phyloP scores from a whole-genome alignment of 352 stramenopile species.

The Pythium periplocum region DNA sequence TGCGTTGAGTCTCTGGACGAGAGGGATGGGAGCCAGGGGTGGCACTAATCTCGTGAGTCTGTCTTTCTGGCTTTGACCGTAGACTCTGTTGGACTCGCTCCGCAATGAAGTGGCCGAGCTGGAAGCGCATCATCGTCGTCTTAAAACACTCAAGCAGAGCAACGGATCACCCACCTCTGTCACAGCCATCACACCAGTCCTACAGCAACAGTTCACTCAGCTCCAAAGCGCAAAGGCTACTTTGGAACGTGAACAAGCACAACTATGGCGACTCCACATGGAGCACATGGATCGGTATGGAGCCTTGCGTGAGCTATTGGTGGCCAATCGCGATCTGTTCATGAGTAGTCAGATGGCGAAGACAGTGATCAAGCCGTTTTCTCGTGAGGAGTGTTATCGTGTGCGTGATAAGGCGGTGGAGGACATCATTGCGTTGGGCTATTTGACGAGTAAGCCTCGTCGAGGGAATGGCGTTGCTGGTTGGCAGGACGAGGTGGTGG shows the following conservation, averaged over 20 bases:
- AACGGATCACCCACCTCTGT: not conserved
- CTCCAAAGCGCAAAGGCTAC: not conserved
- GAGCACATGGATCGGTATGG: no score
- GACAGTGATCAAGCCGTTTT: slow-evolving; percentile 20
- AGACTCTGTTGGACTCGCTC: slow-evolving; percentile 11
- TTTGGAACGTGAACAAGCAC: no score
- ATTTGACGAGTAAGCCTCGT: not conserved
- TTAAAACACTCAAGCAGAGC: slow-evolving; percentile 9
- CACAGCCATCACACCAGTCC: no score
- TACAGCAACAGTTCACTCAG: not conserved
- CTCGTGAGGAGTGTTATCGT: slow-evolving; percentile 7
- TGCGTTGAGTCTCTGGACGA: no score
- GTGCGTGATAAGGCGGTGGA: slow-evolving; percentile 9
- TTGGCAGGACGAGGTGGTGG: slow-evolving; percentile 18
- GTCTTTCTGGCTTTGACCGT: not conserved
- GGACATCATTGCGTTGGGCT: slow-evolving; percentile 9
- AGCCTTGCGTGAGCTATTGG: slow-evolving; percentile 2
- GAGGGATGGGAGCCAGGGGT: no score
- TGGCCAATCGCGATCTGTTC: slow-evolving; percentile 14
- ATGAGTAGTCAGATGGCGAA: slow-evolving; percentile 2
- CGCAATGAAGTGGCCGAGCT: slow-evolving; percentile 16
- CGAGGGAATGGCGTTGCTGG: slow-evolving; percentile 10
- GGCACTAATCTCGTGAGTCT: no score
- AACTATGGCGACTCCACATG: no score
- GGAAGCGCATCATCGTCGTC: slow-evolving; percentile 10